phyloP scores from a whole-genome alignment of 129 eudicot species.

The Flaveria bidentis region DNA sequence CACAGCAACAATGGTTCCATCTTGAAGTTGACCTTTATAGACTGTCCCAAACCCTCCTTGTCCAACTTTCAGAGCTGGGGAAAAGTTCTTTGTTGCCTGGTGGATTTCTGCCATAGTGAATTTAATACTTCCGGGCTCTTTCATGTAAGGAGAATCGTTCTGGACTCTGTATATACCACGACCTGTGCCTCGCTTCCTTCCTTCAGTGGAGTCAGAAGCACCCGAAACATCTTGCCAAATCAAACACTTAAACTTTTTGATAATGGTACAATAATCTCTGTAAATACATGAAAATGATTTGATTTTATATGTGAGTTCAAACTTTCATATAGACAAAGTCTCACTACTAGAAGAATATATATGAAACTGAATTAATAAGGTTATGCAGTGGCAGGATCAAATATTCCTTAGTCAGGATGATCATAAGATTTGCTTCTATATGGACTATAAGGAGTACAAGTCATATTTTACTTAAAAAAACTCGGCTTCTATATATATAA shows the following conservation, averaged over 20 bases:
- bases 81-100: conserved; percentile 81
- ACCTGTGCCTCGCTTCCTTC: conserved; percentile 36
- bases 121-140: conserved; percentile 56
- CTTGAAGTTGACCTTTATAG: conserved; percentile 67
- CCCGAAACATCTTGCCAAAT: conserved; percentile 44
- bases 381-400: too few species aligned
- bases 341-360: too few species aligned
- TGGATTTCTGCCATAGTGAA: conserved; percentile 68
- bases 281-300: neutral
- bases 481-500: too few species aligned
- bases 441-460: too few species aligned
- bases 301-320: too few species aligned
- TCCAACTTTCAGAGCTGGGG: conserved; percentile 85
- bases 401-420: too few species aligned
- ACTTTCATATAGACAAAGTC: too few species aligned
- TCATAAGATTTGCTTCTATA: too few species aligned
- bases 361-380: too few species aligned
- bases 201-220: conserved; percentile 51
- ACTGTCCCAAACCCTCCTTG: conserved; percentile 98
- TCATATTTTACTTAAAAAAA: too few species aligned
- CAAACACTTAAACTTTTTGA: conserved; percentile 17
- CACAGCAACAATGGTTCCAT: conserved; percentile 82
- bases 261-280: neutral
- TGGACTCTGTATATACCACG: conserved; percentile 49
- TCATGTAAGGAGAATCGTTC: conserved; percentile 45